Evolutionary conservation across 106 monocot species (phyloP), one percentile per base, ranked within the genome.

Genomic region (Alisma plantagoaquatica): DNA sequence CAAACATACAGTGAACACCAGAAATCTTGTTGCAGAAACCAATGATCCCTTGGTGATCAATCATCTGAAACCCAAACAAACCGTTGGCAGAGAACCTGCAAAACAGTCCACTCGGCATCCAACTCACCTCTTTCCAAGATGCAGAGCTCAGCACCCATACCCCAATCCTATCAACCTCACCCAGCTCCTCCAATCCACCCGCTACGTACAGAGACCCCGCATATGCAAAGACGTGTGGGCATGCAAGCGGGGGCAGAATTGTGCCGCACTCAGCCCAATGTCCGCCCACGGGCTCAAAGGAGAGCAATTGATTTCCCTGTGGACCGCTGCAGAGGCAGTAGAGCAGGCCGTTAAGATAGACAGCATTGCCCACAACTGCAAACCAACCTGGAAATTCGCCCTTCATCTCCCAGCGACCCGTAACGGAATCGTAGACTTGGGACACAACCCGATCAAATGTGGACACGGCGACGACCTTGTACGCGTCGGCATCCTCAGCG

Each of bases 381-480:
- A 60, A 53, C 25, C 41, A 30, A 17, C 59, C 42, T 4, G n/a
- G 41, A 15, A 60, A 25, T 23, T 69, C 31, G 14, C 69, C 69
- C 24, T 57, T 67, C 24, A 33, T 26, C 4, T 21, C 23, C 59
- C 69, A 69, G 16, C 15, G n/a, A 3, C 53, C 28, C 12, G 29
- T 27, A 43, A 2, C 17, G 1, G 69, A 69, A 15, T 69, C 43
- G 51, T 52, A 69, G 10, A 69, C 23, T 27, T 69, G 69, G 2
- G 69, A 69, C 6, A 7, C 31, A 4, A 69, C 44, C 3, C 53
- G n/a, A 16, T 53, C 44, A 2, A 23, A 5, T 5, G 52, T 54
- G 11, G 69, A 51, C 41, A 69, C 69, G 16, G 69, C 49, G 7
- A 69, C 44, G 43, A 69, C 53, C 43, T 44, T 52, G 32, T 31